These are phyloP conservation scores for Cordyceps militaris DNA, from an alignment of 2,329 filamentous ascomycete genomes.

Conservation along the genomic window DNA sequence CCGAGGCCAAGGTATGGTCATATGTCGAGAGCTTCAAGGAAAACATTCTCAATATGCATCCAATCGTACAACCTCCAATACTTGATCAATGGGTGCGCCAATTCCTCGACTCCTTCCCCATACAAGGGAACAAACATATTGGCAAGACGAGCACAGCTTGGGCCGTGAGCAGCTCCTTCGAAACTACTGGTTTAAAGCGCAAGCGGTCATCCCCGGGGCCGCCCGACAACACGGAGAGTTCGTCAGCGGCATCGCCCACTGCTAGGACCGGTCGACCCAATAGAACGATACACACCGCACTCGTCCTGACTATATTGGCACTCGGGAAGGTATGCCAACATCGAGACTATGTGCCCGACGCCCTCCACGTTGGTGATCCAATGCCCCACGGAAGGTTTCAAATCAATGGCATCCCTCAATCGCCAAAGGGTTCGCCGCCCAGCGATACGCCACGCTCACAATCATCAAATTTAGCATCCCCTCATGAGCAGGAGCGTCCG, in stretches of 20 bases:
- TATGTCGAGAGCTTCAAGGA: constrained; percentile 53
- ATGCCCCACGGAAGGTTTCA: constrained; percentile 29
- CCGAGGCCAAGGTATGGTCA: constrained; percentile 39
- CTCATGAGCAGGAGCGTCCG: constrained; percentile 42
- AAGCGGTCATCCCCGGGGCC: constrained; percentile 44
- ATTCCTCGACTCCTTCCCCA: constrained; percentile 44
- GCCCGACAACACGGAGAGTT: constrained; percentile 26
- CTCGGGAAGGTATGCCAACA: constrained; percentile 73
- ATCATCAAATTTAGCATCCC: constrained; percentile 44
- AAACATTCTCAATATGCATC: constrained; percentile 59
- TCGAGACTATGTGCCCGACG: constrained; percentile 48
- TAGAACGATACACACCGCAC: constrained; percentile 68
- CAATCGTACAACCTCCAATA: constrained; percentile 48
- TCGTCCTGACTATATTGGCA: constrained; percentile 76
- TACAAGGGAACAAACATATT: constrained; percentile 20
- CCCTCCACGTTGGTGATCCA: constrained; percentile 37
- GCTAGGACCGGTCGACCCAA: constrained; percentile 44
- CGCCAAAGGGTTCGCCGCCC: constrained; percentile 49
- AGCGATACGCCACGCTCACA: constrained; percentile 38
- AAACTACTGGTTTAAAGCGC: constrained; percentile 39
- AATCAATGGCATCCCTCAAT: constrained; percentile 45
- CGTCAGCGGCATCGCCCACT: constrained; percentile 23
- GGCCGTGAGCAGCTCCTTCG: constrained; percentile 24
- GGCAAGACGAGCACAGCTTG: constrained; percentile 27
- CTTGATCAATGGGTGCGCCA: constrained; percentile 46